phyloP scores from a whole-genome alignment of 441 rosid genomes.

The Populus trichocarpa region DNA sequence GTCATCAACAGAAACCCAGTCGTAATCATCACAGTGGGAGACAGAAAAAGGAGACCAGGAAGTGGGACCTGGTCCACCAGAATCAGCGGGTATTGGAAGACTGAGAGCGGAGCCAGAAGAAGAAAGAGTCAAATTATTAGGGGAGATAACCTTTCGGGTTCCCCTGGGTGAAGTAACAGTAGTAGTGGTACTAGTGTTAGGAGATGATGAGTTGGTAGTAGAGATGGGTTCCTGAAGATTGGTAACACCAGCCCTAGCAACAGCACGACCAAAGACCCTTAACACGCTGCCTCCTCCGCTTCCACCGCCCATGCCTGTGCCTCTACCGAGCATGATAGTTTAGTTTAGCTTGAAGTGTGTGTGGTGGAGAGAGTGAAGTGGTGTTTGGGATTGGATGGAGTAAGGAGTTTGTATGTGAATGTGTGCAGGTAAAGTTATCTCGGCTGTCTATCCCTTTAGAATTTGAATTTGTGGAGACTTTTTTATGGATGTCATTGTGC shows the following conservation, averaged over 20 bases:
- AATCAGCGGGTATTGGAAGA: conserved; percentile 35
- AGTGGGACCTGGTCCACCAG: conserved; percentile 21
- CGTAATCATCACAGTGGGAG: conserved; percentile 51
- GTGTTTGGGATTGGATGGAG: not conserved
- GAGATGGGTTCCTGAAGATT: conserved; percentile 54
- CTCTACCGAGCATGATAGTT: conserved; percentile 46
- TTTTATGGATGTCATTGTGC: too few species aligned
- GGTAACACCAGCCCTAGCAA: conserved; percentile 51
- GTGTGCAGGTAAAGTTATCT: too few species aligned
- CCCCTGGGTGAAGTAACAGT: conserved; percentile 32
- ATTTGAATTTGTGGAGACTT: too few species aligned
- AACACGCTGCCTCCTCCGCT: conserved; percentile 43
- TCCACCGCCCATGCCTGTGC: conserved; percentile 66
- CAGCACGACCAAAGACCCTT: conserved; percentile 50
- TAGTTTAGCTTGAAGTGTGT: not conserved
- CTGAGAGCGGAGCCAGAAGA: conserved; percentile 25
- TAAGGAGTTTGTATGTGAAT: not conserved
- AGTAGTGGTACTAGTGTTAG: conserved; percentile 24
- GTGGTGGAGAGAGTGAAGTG: not conserved
- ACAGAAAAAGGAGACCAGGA: conserved; percentile 24
- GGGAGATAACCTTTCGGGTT: conserved; percentile 23
- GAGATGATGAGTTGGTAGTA: conserved; percentile 32
- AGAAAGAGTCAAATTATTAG: conserved; percentile 35
- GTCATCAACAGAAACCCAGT: conserved; percentile 57
- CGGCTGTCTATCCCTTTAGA: too few species aligned